Evolutionary conservation across 2,329 filamentous ascomycete genomes (phyloP).

Genomic region (Falciphora oryzae): DNA sequence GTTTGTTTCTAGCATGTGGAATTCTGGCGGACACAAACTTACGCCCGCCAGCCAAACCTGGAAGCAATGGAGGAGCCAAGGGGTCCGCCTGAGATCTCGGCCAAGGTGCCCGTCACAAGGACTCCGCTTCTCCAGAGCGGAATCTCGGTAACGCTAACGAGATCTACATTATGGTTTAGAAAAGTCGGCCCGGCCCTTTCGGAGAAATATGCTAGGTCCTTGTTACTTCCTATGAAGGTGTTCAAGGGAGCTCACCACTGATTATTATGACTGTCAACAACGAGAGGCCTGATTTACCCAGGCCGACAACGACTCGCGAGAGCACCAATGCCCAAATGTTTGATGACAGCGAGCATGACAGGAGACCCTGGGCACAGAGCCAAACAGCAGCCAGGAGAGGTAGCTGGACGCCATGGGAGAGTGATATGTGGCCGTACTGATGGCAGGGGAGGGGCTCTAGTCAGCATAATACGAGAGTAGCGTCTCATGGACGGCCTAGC

Average conservation of each 20-base stretch:
- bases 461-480: no score
- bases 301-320: not conserved
- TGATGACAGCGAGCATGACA: not conserved
- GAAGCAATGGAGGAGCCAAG: not conserved
- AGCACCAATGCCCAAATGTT: not conserved
- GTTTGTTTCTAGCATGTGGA: not conserved
- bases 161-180: not conserved
- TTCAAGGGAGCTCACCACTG: not conserved
- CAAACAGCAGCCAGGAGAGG: not conserved
- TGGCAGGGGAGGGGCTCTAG: no score
- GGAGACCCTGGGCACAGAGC: constrained; percentile 1
- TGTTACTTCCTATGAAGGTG: not conserved
- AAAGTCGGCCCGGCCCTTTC: not conserved
- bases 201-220: not conserved
- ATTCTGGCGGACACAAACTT: not conserved
- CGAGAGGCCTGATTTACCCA: not conserved
- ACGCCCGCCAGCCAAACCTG: not conserved
- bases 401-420: not conserved
- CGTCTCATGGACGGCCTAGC: no score
- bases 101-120: not conserved
- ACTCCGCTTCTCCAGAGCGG: constrained; percentile 2
- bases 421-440: constrained; percentile 1
- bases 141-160: not conserved
- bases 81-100: constrained; percentile 1
- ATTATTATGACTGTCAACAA: not conserved